Evolutionary conservation across 2,329 filamentous ascomycete species (phyloP), one percentile per base, ranked within the genome.

Genomic region (Raffaelea ambrosiae): DNA sequence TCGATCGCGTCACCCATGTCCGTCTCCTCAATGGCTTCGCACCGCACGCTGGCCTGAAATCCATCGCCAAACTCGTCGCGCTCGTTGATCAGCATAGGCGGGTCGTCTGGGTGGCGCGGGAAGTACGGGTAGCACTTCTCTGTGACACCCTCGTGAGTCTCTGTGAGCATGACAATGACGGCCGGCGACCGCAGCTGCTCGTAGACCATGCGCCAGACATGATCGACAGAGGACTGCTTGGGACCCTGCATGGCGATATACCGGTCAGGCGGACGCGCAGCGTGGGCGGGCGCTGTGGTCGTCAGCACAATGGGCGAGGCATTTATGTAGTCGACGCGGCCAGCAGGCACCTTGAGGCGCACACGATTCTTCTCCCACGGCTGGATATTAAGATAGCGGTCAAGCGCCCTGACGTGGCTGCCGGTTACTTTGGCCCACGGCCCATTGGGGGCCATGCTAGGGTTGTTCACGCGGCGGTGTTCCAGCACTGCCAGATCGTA

Each of bases 181-280:
- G 81, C 88, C 3, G 84, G 80, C 41, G 83, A 81, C 22, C 69
- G 60, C 45, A 76, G 65, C 64, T 94, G 88, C 59, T 94, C 83
- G 62, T 87, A 86, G 33, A 96, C 73, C 93, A 98, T 98, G 60
- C 93, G 87, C 87, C 91, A 98, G 55, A 95, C 86, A 60, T 95
- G 88, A 55, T 83, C 79, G 48, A 84, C 74, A 16, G 86, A 87
- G 22, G 79, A 77, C 51, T 74, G 66, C 59, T 90, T 95, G 5
- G 93, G 93, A 0, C 93, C 93, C 67, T 94, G 88, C 63, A 94
- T 96, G 46, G 90, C 93, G 57, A 98, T 95, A 65, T 94, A 97
- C 47, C 76, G 68, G 43, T 76, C 66, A 3, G 70, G 63, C 1
- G 69, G 66, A 2, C 42, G 45, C 7, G 48, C 43, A 13, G 42